phyloP scores from a whole-genome alignment of 148 eudicot species.

The Chenopodium quinoa region DNA sequence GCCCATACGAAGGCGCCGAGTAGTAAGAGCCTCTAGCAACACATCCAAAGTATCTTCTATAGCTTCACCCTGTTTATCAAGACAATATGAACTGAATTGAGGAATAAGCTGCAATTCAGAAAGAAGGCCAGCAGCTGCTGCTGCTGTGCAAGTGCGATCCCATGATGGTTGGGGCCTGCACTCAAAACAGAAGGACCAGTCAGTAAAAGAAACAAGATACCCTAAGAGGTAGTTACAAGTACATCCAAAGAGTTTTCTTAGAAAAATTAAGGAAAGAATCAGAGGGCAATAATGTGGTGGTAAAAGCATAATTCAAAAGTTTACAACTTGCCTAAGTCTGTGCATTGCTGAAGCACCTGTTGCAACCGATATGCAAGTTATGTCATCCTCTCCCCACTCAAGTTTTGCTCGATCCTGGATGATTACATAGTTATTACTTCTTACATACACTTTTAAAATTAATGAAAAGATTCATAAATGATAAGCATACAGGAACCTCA shows the following conservation, averaged over 20 bases:
- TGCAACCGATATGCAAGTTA: constrained; percentile 67
- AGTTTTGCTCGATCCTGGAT: constrained; percentile 65
- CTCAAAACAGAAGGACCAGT: constrained; percentile 7
- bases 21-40: constrained; percentile 66
- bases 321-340: constrained; percentile 64
- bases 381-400: constrained; percentile 67
- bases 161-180: constrained; percentile 92
- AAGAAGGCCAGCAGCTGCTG: constrained; percentile 83
- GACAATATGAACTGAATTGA: constrained; percentile 46
- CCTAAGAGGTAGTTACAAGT: background rate
- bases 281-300: background rate
- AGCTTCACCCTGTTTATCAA: constrained; percentile 68
- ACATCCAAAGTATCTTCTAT: constrained; percentile 60
- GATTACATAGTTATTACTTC: background rate
- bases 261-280: background rate
- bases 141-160: constrained; percentile 98
- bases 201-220: background rate
- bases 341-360: constrained; percentile 93
- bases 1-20: constrained; percentile 78
- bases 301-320: background rate
- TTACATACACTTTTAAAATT: background rate
- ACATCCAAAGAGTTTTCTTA: background rate
- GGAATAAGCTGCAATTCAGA: constrained; percentile 65
- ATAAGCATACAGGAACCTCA: background rate
- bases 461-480: background rate